Evolutionary conservation across 129 eudicot genomes (phyloP).

Genomic region (Cynara cardunculus): DNA sequence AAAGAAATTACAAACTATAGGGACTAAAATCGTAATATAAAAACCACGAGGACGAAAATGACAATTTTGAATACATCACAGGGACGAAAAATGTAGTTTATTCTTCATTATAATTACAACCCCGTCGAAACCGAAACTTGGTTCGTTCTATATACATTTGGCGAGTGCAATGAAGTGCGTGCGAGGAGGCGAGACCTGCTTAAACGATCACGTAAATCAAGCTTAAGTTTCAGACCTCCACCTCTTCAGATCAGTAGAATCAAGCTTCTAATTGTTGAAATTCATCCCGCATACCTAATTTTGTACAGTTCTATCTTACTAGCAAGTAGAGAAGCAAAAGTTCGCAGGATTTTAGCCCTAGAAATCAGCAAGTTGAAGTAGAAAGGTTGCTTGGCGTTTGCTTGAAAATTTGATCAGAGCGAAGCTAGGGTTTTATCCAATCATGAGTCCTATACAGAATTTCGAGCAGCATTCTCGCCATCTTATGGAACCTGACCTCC

Average conservation of each 20-base stretch:
- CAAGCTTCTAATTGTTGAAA: background rate
- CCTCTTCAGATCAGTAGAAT: background rate
- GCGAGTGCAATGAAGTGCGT: background rate
- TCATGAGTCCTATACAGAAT: constrained; percentile 92
- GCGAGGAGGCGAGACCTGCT: background rate
- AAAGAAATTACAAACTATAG: background rate
- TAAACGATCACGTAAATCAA: background rate
- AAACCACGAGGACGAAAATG: background rate
- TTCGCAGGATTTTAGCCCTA: constrained; percentile 33
- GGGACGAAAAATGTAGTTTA: background rate
- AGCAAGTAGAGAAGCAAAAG: constrained; percentile 12
- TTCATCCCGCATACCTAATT: constrained; percentile 16
- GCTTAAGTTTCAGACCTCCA: background rate
- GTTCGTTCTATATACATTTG: background rate
- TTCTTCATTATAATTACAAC: background rate
- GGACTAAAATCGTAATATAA: background rate
- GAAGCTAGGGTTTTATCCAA: constrained; percentile 35
- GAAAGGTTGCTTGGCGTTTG: constrained; percentile 4
- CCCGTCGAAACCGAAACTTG: background rate
- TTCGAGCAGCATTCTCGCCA: constrained; percentile 94
- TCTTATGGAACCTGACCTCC: constrained; percentile 77
- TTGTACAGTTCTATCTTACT: constrained; percentile 22
- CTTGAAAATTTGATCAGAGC: constrained; percentile 13
- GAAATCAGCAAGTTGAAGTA: constrained; percentile 19
- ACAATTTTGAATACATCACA: background rate